Base-by-base conservation (phyloP, 2,329 filamentous ascomycete species). In the Fragosphaeria purpurea region DNA sequence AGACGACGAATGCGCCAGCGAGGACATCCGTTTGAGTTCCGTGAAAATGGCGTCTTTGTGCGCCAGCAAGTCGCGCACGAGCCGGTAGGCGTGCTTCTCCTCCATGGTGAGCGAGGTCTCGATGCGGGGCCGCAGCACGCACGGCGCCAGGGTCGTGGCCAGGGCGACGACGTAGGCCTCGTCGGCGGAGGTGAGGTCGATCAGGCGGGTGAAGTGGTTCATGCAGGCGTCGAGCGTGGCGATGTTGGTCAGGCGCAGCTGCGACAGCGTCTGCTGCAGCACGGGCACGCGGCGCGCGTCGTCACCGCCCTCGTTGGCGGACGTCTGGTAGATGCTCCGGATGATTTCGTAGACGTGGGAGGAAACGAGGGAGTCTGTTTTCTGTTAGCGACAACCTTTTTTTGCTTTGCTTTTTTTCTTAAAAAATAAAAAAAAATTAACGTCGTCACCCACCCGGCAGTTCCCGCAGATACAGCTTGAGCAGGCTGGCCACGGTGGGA, bases 291-390 rank as follows among this genome's bases (percentile, higher is more conserved):
- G 86, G 10, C 87, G 83, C 47, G 82, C 76, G 30, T 55, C 56
- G 59, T 95, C 87, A 4, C 83, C 82, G 12, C 80, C 78, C 51
- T 95, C 88, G 41, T 85, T 78, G 44, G 85, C 76, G 10, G 88
- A 84, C 11, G 86, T 89, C 44, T 82, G 84, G 72, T 98, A 98
- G 57, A 98, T 94, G 2, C 89, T 97, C 70, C 95, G 90, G 64
- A 98, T 84, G 63, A 98, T 97, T 70, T 98, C 94, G 67, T 98
- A 98, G 52, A 98, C 89, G 65, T 97, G 91, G 41, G 89, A 95
- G 51, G 93, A 97, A 55, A 98, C 91, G 55, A 98, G 77, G n/a
- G 93, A 97, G 68, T 98, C 93, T 93, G 58, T 22, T 7, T 12
- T 44, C 22, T 9, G n/a, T 22, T 32, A 9, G 7, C n/a, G 5